A percentile compares a stretch with the other conserved stretches of the same genome.
These are phyloP conservation scores for Candida incommunis DNA, from an alignment of 805 yeast species.

Conservation along the genomic window DNA sequence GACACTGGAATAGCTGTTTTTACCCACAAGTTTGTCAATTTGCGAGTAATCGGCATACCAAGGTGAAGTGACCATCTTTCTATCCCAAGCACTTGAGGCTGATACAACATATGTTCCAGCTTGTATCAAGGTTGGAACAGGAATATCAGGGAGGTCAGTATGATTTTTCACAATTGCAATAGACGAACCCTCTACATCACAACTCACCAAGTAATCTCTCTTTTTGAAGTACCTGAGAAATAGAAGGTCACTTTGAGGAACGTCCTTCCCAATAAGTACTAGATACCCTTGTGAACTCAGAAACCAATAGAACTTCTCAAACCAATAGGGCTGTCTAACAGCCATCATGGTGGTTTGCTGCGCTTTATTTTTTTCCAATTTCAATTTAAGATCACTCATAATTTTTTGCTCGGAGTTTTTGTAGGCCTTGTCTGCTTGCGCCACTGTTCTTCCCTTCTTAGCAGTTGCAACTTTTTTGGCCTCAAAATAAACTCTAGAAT, in stretches of 20 bases:
- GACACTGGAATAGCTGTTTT: conserved; percentile 42
- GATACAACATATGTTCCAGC: conserved; percentile 80
- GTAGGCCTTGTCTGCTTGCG: conserved; percentile 62
- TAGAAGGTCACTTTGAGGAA: conserved; percentile 62
- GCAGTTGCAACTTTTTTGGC: conserved; percentile 60
- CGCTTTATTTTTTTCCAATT: conserved; percentile 41
- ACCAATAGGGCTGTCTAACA: conserved; percentile 68
- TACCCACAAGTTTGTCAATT: conserved; percentile 40
- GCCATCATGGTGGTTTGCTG: conserved; percentile 33
- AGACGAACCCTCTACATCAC: conserved; percentile 61
- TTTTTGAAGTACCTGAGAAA: conserved; percentile 63
- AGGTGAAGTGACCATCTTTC: conserved; percentile 66
- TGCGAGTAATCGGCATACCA: conserved; percentile 43
- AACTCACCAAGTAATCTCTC: conserved; percentile 57
- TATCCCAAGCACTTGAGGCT: conserved; percentile 77
- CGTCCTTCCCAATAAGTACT: conserved; percentile 78
- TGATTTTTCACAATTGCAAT: conserved; percentile 77
- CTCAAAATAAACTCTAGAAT: conserved; percentile 70
- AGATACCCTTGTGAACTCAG: conserved; percentile 80
- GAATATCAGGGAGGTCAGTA: conserved; percentile 36
- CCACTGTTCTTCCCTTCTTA: conserved; percentile 69
- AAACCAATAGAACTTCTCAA: conserved; percentile 92
- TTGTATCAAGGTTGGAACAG: conserved; percentile 79
- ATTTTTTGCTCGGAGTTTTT: conserved; percentile 73
- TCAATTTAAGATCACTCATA: conserved; percentile 49